Percentiles rank a stretch among this genome's conserved stretches.
Conservation (phyloP, 2,329 filamentous ascomycete genomes). For the Ophioceras dolichostomum region DNA sequence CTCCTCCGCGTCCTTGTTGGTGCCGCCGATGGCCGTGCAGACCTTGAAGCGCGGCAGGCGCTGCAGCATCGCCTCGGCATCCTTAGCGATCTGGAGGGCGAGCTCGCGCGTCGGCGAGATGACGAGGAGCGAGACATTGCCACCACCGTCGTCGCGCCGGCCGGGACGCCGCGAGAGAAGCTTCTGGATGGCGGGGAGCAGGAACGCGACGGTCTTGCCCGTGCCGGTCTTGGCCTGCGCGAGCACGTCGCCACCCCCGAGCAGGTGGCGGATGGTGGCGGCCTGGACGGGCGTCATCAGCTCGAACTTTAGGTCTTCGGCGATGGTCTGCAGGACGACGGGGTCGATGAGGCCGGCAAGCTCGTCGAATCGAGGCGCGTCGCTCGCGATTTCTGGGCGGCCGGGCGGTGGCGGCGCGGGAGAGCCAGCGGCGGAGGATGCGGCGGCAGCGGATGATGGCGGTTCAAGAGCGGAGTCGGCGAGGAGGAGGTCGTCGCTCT, state of each 20-base stretch:
- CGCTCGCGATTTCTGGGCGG: constrained; percentile 7
- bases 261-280: constrained; percentile 33
- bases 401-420: no score
- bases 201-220: constrained; percentile 75
- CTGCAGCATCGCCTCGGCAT: constrained; percentile 59
- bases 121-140: constrained; percentile 46
- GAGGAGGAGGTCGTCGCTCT: no score
- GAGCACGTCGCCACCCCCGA: constrained; percentile 39
- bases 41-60: constrained; percentile 64
- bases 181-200: constrained; percentile 71
- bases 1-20: constrained; percentile 63
- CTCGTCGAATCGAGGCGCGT: constrained; percentile 33
- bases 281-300: constrained; percentile 45
- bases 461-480: no score
- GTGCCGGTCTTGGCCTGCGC: constrained; percentile 83
- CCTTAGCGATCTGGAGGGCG: constrained; percentile 56
- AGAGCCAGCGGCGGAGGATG: no score
- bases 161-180: constrained; percentile 34
- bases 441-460: no score
- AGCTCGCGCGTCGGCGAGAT: constrained; percentile 61
- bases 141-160: no score
- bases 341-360: constrained; percentile 29
- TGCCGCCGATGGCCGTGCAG: constrained; percentile 67
- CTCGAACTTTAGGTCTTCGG: constrained; percentile 33
- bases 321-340: constrained; percentile 32